Evolutionary conservation across 768 basidiomycete species (phyloP).

Genomic region (Tulasnella sp.): DNA sequence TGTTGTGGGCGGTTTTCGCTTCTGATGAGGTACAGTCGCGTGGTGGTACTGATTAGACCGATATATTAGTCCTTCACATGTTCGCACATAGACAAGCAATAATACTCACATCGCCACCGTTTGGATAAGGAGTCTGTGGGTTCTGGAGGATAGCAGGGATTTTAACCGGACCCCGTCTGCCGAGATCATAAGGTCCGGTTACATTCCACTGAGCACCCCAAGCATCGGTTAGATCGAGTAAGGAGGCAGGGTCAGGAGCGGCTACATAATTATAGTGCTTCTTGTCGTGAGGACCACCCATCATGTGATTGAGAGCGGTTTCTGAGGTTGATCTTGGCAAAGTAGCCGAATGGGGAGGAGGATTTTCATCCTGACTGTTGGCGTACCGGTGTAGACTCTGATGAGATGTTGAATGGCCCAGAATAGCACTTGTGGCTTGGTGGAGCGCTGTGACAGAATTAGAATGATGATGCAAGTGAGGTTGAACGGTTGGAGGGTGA

Average conservation of each 20-base stretch:
- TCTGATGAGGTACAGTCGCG: no score
- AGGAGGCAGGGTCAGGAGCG: conserved; percentile 6
- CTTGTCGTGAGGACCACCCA: neutral
- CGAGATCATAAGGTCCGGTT: conserved; percentile 17
- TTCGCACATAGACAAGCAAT: no score
- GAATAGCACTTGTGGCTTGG: conserved; percentile 11
- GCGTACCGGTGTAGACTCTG: neutral
- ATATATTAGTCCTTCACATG: no score
- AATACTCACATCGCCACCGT: no score
- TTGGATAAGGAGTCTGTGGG: no score
- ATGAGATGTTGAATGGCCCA: conserved; percentile 13
- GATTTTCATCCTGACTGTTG: neutral
- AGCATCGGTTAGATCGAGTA: conserved; percentile 16
- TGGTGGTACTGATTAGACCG: no score
- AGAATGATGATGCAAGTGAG: conserved; percentile 1
- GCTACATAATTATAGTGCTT: neutral
- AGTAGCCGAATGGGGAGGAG: neutral
- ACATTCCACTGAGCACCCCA: conserved; percentile 15
- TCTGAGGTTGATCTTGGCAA: conserved; percentile 7
- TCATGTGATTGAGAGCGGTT: neutral
- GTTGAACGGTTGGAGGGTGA: conserved; percentile 6
- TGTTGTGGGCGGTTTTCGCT: neutral
- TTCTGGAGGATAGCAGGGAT: conserved; percentile 6
- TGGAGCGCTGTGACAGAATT: no score
- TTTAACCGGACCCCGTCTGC: conserved; percentile 1